These are phyloP conservation scores for Coniochaeta prunicola DNA, from an alignment of 2,329 filamentous ascomycete genomes.

Conservation along the genomic window DNA sequence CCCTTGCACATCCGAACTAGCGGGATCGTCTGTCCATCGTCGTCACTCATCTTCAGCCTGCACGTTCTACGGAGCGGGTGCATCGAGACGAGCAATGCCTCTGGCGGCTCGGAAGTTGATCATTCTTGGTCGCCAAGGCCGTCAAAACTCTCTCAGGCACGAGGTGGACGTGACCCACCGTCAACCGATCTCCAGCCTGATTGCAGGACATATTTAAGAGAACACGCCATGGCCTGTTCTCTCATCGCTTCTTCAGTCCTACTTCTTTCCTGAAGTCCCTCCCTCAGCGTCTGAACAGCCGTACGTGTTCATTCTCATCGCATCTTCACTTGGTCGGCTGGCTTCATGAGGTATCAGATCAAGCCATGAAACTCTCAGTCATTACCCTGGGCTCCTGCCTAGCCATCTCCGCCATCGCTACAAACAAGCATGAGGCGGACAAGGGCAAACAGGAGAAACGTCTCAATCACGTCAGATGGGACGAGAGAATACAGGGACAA, in stretches of 20 bases:
- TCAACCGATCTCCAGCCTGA: background rate
- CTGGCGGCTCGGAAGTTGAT: background rate
- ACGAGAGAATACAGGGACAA: background rate
- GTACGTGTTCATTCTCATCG: background rate
- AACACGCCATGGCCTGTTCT: background rate
- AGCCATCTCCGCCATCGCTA: background rate
- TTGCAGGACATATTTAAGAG: background rate
- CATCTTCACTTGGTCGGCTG: background rate
- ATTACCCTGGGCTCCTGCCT: background rate
- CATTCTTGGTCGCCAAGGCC: background rate
- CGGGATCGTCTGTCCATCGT: background rate
- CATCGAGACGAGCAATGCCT: background rate
- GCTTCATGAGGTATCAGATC: background rate
- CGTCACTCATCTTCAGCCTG: background rate
- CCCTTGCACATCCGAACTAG: background rate
- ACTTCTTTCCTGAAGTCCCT: background rate
- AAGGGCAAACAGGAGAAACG: background rate
- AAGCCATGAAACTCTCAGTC: background rate
- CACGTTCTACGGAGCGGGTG: background rate
- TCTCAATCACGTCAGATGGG: background rate
- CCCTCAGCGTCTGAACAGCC: background rate
- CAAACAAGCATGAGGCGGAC: background rate
- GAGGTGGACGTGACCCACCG: background rate
- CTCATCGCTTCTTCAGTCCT: background rate
- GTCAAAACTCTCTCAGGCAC: background rate